Conservation (phyloP, 768 basidiomycete genomes). For the Flagelloscypha sp. region DNA sequence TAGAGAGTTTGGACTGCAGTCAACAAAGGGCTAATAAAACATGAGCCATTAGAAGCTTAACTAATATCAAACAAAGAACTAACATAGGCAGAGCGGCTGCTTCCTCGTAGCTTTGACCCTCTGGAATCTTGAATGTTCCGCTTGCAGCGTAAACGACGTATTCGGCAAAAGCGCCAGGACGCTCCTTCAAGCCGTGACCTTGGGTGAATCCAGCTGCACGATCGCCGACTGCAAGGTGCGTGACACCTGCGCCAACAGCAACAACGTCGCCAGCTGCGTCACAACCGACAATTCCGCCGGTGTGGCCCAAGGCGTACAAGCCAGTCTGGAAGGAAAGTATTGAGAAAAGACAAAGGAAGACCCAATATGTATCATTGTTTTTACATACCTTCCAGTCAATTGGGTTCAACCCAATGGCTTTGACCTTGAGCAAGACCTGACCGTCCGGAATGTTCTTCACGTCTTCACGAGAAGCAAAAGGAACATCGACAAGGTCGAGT, state of each 20-base stretch:
- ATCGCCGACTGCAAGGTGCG: slow-evolving; percentile 9
- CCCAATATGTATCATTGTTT: too few relatives aligned
- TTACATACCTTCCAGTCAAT: slow-evolving; percentile 3
- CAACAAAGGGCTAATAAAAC: too few relatives aligned
- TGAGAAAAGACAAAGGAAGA: too few relatives aligned
- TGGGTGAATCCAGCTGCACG: slow-evolving; percentile 17
- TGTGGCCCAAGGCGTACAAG: neutral
- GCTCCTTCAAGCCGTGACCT: slow-evolving; percentile 9
- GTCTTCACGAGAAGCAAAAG: neutral
- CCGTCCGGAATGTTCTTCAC: slow-evolving; percentile 1
- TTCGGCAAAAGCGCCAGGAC: slow-evolving; percentile 13
- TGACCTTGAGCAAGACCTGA: slow-evolving; percentile 1
- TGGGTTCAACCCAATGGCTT: slow-evolving; percentile 2
- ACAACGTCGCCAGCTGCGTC: slow-evolving; percentile 18
- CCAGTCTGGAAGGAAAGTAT: too few relatives aligned
- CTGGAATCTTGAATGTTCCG: slow-evolving; percentile 14
- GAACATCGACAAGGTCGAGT: neutral
- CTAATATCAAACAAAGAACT: slow-evolving; percentile 5
- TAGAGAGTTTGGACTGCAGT: too few relatives aligned
- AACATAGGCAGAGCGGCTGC: slow-evolving; percentile 14
- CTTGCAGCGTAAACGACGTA: slow-evolving; percentile 12
- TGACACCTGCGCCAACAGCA: slow-evolving; percentile 13
- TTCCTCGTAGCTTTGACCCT: slow-evolving; percentile 15
- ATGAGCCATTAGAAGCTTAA: too few relatives aligned
- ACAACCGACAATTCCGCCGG: slow-evolving; percentile 12